A percentile compares a stretch with the other conserved stretches of the same genome.
Conservation (phyloP, 345 rosid genomes). For the Eutrema heterophyllum region DNA sequence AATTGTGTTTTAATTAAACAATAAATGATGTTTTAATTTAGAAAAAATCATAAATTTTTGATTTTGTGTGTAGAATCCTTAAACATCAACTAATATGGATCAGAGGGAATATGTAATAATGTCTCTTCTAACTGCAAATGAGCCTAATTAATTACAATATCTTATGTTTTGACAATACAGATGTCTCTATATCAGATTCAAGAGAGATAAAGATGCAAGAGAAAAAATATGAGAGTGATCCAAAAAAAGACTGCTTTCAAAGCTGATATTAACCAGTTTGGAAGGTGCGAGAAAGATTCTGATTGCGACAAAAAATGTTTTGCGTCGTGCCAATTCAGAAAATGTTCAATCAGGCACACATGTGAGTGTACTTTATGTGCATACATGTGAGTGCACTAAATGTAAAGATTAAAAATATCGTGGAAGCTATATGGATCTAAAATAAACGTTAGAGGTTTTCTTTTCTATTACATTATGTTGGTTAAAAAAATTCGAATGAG, state of each 20-base stretch:
- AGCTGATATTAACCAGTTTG: constrained; percentile 12
- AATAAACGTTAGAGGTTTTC: not conserved
- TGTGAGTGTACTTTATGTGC: constrained; percentile 2
- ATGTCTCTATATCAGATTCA: not conserved
- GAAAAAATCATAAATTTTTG: no score
- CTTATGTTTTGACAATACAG: not conserved
- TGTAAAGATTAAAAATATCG: not conserved
- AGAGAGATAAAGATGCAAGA: constrained; percentile 6
- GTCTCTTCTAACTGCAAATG: not conserved
- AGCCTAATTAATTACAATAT: not conserved
- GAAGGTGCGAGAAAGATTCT: not conserved
- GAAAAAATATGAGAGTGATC: not conserved
- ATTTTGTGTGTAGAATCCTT: no score
- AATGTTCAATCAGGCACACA: not conserved
- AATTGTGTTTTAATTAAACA: no score
- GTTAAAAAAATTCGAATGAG: not conserved
- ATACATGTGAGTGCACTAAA: not conserved
- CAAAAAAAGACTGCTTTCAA: not conserved
- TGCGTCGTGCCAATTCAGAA: not conserved
- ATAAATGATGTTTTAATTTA: no score
- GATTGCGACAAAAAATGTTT: constrained; percentile 5
- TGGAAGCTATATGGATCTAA: not conserved
- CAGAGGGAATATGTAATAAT: not conserved
- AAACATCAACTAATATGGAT: no score
- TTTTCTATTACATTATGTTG: not conserved